Conservation (phyloP, 345 rosid genomes). For the Psidium guajava region DNA sequence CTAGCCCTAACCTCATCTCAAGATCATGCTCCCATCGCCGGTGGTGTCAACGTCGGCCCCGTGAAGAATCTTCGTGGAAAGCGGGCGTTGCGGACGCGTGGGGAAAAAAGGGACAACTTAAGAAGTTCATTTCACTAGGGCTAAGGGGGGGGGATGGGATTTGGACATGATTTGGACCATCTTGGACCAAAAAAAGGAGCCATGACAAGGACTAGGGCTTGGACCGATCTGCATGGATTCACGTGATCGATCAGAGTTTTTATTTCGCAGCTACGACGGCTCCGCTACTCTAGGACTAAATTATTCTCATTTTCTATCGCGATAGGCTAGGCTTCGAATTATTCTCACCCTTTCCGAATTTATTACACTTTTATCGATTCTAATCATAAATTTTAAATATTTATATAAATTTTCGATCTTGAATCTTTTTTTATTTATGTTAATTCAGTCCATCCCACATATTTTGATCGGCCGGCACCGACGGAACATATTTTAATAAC, state of each 20-base stretch:
- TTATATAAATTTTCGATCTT: too few species aligned
- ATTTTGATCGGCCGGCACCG: fast-evolving
- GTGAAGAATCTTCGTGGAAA: neutral
- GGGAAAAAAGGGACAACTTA: neutral
- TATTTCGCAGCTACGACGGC: neutral
- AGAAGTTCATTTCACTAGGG: neutral
- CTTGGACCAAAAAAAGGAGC: neutral
- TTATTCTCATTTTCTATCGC: neutral
- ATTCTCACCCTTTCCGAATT: neutral
- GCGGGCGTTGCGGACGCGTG: neutral
- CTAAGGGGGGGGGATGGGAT: neutral
- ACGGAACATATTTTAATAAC: too few species aligned
- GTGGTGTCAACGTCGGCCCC: neutral
- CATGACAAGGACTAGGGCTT: neutral
- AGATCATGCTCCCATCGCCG: neutral
- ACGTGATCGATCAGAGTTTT: neutral
- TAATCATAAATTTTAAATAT: too few species aligned
- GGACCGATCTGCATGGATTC: neutral
- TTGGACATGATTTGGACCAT: neutral
- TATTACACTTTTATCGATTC: too few species aligned
- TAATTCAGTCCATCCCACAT: too few species aligned
- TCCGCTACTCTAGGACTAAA: neutral
- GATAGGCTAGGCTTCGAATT: neutral
- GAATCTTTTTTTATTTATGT: too few species aligned
- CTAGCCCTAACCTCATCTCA: neutral